These are phyloP conservation scores for Rubroshorea leprosula DNA, from an alignment of 345 rosid genomes.

Conservation along the genomic window DNA sequence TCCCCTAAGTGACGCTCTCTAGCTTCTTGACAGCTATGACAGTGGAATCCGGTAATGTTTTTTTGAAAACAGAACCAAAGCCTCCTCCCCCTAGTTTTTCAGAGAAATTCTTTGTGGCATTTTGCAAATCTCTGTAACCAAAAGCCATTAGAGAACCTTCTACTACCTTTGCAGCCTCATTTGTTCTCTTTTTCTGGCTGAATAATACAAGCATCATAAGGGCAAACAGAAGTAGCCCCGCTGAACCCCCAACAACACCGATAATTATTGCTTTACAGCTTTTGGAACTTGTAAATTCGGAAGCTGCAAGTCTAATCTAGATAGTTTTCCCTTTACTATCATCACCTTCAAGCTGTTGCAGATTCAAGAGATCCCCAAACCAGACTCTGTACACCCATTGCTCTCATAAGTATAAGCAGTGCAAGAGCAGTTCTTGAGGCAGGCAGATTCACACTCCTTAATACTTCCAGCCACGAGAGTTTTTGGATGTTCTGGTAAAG, in stretches of 20 bases:
- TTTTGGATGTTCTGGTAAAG: constrained; percentile 18
- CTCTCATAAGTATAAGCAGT: constrained; percentile 49
- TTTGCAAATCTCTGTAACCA: constrained; percentile 55
- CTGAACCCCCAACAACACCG: constrained; percentile 37
- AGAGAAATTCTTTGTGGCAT: no score
- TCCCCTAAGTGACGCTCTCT: no score
- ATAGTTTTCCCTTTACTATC: constrained; percentile 29
- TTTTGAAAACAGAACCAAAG: no score
- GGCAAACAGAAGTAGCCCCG: constrained; percentile 26
- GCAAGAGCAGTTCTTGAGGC: constrained; percentile 57
- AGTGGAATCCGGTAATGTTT: no score
- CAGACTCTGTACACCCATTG: constrained; percentile 45
- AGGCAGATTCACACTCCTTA: constrained; percentile 36
- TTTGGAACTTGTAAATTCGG: constrained; percentile 42
- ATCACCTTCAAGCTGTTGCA: constrained; percentile 31
- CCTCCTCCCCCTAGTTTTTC: no score
- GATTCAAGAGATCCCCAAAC: constrained; percentile 42
- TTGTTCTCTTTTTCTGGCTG: constrained; percentile 27
- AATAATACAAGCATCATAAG: constrained; percentile 27
- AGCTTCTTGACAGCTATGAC: no score
- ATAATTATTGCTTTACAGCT: constrained; percentile 28
- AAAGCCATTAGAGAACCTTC: constrained; percentile 72
- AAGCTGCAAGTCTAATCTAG: constrained; percentile 57
- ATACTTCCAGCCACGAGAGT: constrained; percentile 16
- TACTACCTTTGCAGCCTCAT: constrained; percentile 21